Percentiles rank a stretch among this genome's conserved stretches.
Conservation (phyloP, 2,329 filamentous ascomycete species). For the Beauveria sp. region DNA sequence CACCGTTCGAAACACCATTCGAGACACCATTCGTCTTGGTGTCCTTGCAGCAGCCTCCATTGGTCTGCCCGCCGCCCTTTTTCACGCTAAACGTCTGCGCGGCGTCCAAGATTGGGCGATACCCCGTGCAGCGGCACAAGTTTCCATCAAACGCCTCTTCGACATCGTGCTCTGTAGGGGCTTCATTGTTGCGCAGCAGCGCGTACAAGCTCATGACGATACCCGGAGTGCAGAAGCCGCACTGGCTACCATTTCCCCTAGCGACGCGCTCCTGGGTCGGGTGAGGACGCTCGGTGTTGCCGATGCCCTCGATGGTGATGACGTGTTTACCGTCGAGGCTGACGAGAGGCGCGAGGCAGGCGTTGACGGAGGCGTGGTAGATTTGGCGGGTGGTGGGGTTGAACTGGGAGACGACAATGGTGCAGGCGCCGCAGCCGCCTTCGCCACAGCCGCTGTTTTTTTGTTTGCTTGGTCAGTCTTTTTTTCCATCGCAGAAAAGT, state of each 20-base stretch:
- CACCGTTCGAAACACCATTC: neutral
- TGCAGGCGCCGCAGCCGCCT: conserved; percentile 93
- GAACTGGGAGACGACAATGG: conserved; percentile 86
- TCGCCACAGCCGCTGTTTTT: conserved; percentile 70
- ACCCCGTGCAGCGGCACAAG: conserved; percentile 90
- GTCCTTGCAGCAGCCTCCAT: conserved; percentile 11
- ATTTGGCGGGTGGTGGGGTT: conserved; percentile 89
- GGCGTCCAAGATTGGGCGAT: conserved; percentile 86
- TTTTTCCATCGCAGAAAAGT: too few relatives aligned
- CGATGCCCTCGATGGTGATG: conserved; percentile 94
- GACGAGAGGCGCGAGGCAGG: conserved; percentile 84
- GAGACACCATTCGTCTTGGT: conserved; percentile 29
- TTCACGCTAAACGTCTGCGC: conserved; percentile 76
- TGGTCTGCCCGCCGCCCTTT: conserved; percentile 31
- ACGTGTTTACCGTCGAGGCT: conserved; percentile 97
- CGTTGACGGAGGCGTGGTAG: conserved; percentile 95
- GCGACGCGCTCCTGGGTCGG: conserved; percentile 87
- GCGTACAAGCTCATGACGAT: conserved; percentile 98
- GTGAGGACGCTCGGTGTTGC: conserved; percentile 78
- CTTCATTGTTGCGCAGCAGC: conserved; percentile 73
- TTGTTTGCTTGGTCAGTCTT: too few relatives aligned
- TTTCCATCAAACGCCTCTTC: conserved; percentile 98
- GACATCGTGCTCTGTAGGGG: conserved; percentile 71
- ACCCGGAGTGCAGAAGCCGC: conserved; percentile 88
- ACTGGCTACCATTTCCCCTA: conserved; percentile 86